Evolutionary conservation across 1,284 basidiomycete species (phyloP).

Genomic region (Ustilago tritici): DNA sequence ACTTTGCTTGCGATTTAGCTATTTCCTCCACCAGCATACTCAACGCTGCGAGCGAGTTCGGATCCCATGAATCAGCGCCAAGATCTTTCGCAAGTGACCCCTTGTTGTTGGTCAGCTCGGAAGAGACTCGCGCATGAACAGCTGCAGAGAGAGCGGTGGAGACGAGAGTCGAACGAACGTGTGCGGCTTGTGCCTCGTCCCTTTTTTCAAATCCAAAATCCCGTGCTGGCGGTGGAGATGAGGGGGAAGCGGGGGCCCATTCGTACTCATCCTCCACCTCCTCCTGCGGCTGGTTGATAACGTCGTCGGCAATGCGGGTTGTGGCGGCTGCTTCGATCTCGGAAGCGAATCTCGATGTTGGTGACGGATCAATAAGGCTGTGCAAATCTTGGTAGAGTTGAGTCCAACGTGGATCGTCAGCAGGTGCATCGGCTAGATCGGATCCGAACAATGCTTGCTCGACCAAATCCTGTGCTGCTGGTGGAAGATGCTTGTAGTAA

Average conservation of each 20-base stretch:
- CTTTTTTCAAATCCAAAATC: too few species aligned
- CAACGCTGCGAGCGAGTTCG: constrained; percentile 25
- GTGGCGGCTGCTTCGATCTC: neutral
- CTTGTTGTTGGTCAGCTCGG: constrained; percentile 6
- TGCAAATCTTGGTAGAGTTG: constrained; percentile 27
- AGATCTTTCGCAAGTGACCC: constrained; percentile 4
- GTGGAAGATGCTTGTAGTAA: constrained; percentile 11
- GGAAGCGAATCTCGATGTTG: neutral
- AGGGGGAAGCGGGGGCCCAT: constrained; percentile 14
- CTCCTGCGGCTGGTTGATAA: neutral
- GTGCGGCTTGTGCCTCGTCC: neutral
- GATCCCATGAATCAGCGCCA: constrained; percentile 17
- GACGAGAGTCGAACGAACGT: neutral
- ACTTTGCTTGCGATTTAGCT: constrained; percentile 28
- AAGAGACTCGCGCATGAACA: constrained; percentile 15
- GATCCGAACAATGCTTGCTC: constrained; percentile 26
- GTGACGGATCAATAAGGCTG: constrained; percentile 4
- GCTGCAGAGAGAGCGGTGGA: constrained; percentile 3
- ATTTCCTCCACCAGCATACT: constrained; percentile 36
- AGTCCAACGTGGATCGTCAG: constrained; percentile 28
- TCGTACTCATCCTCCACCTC: constrained; percentile 4
- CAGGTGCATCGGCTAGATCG: constrained; percentile 15
- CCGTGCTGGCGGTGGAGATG: neutral
- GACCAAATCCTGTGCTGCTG: constrained; percentile 29
- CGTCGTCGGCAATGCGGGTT: neutral